These are phyloP conservation scores for Cryphonectria parasitica DNA, from an alignment of 2,329 filamentous ascomycete species.

Conservation along the genomic window DNA sequence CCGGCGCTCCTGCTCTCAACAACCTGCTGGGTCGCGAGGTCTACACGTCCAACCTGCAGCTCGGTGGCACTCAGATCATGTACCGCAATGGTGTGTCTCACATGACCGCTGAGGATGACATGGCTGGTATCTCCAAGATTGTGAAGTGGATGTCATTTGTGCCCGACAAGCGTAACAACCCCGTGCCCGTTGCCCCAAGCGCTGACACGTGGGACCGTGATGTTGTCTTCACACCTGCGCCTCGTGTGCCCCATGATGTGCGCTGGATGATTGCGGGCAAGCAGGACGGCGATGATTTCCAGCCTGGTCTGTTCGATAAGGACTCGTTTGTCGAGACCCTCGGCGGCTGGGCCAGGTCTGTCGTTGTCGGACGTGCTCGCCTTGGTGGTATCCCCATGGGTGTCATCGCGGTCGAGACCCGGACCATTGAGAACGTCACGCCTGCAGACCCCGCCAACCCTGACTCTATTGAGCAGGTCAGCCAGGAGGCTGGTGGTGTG, in stretches of 20 bases:
- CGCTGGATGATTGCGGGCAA: conserved; percentile 91
- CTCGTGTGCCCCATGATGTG: conserved; percentile 88
- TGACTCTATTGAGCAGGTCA: conserved; percentile 95
- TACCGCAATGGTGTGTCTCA: conserved; percentile 99
- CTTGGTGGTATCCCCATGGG: conserved; percentile 97
- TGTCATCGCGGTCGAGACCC: conserved; percentile 96
- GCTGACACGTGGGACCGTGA: conserved; percentile 92
- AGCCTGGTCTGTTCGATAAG: conserved; percentile 92
- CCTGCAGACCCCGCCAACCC: conserved; percentile 97
- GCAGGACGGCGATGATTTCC: conserved; percentile 82
- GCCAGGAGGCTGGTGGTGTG: conserved; percentile 94
- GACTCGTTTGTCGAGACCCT: conserved; percentile 96
- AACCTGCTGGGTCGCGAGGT: conserved; percentile 97
- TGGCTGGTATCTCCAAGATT: conserved; percentile 96
- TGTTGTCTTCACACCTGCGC: conserved; percentile 77
- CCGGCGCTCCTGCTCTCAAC: conserved; percentile 95
- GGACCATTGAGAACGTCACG: conserved; percentile 93
- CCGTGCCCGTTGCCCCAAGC: conserved; percentile 88
- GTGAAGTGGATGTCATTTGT: conserved; percentile 98
- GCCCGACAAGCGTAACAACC: conserved; percentile 90
- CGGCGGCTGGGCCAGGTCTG: conserved; percentile 94
- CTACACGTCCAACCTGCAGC: conserved; percentile 98
- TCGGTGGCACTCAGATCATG: conserved; percentile 99
- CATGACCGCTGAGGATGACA: conserved; percentile 97
- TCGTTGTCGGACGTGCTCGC: conserved; percentile 94